Conservation (phyloP, 148 eudicot species). For the Nyssa sinensis region DNA sequence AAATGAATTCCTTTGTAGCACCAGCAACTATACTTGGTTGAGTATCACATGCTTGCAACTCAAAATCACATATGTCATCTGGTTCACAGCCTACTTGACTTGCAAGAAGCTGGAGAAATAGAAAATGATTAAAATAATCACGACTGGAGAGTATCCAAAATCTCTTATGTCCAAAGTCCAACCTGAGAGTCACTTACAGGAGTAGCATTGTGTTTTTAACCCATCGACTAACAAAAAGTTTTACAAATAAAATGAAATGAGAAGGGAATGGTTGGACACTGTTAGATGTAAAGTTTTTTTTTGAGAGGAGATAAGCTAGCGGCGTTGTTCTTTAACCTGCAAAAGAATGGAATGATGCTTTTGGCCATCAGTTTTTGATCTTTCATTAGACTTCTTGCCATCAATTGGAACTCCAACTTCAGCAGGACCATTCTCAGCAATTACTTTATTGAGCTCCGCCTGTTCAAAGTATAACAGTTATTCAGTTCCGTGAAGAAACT, state of each 20-base stretch:
- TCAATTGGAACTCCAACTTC: conserved; percentile 41
- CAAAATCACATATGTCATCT: conserved; percentile 93
- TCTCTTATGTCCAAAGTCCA: no score
- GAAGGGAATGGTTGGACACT: neutral
- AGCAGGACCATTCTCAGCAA: conserved; percentile 40
- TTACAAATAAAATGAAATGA: no score
- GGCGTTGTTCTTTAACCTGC: no score
- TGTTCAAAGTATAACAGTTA: conserved; percentile 26
- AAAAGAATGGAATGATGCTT: conserved; percentile 90
- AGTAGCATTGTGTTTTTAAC: neutral
- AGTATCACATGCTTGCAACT: conserved; percentile 96
- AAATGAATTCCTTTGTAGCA: conserved; percentile 79
- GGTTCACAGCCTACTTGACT: conserved; percentile 76
- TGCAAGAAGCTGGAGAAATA: conserved; percentile 67
- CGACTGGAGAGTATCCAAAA: neutral
- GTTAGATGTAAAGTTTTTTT: neutral
- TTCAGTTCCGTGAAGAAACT: conserved; percentile 3
- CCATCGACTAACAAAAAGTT: conserved; percentile 1
- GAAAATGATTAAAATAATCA: conserved; percentile 7
- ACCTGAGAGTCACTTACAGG: no score
- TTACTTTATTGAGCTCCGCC: conserved; percentile 77
- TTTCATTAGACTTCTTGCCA: conserved; percentile 28
- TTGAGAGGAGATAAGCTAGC: no score
- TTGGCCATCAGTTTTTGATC: conserved; percentile 33
- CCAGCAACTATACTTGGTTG: conserved; percentile 93